A percentile compares a stretch with the other conserved stretches of the same genome.
phyloP scores from a whole-genome alignment of 306 rosid species.

The Trifolium dubium region DNA sequence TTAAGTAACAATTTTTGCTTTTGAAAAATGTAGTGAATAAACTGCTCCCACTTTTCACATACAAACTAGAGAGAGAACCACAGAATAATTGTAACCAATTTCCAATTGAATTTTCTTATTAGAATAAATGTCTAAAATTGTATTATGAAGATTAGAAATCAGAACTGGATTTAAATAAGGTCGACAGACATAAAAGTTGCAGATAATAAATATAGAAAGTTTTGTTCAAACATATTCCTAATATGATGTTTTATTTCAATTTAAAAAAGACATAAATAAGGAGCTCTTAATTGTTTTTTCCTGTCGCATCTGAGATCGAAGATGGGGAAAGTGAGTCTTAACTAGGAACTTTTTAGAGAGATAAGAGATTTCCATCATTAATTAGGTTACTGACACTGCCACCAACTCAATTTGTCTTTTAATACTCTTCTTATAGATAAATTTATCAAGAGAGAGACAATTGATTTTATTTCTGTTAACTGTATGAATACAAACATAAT shows the following conservation, averaged over 20 bases:
- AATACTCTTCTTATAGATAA: not conserved
- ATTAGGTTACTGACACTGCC: conserved; percentile 22
- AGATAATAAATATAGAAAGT: not conserved
- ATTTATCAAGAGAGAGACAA: not conserved
- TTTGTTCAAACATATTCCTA: conserved; percentile 7
- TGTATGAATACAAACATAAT: conserved; percentile 23
- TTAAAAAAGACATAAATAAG: conserved; percentile 17
- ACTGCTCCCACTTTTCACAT: conserved; percentile 31
- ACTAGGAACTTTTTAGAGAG: conserved; percentile 30
- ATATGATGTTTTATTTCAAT: not conserved
- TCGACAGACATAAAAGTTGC: conserved; percentile 28
- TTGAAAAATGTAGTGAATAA: conserved; percentile 32
- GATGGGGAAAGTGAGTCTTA: not conserved
- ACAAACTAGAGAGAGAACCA: conserved; percentile 23
- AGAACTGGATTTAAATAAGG: conserved; percentile 13
- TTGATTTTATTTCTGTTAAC: not conserved
- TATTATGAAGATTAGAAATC: conserved; percentile 28
- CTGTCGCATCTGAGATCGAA: conserved; percentile 6
- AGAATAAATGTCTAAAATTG: not conserved
- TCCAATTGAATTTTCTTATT: conserved; percentile 21
- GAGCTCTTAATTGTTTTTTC: not conserved
- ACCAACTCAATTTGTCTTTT: conserved; percentile 25
- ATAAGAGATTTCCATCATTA: conserved; percentile 20
- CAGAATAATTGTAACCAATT: conserved; percentile 11
- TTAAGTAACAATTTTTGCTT: conserved; percentile 24